A percentile compares a stretch with the other conserved stretches of the same genome.
These are phyloP conservation scores for Phyllosticta capitalensis DNA, from an alignment of 2,329 filamentous ascomycete genomes.

Conservation along the genomic window DNA sequence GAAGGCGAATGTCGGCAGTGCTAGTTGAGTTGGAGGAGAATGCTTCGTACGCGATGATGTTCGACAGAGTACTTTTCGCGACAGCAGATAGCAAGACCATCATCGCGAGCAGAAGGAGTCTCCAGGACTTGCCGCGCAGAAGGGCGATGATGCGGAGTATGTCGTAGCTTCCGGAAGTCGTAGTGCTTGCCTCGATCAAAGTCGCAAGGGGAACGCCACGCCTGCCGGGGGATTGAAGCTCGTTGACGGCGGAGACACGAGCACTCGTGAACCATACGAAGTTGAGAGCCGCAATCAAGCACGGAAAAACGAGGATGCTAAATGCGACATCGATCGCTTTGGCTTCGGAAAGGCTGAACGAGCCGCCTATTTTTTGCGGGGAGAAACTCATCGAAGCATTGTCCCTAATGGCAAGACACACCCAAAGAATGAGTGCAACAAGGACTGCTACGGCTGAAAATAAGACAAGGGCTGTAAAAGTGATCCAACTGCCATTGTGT, in stretches of 20 bases:
- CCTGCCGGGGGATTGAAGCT: neutral
- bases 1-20: neutral
- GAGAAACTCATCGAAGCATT: too few species aligned
- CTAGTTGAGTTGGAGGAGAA: neutral
- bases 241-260: conserved; percentile 14
- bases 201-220: conserved; percentile 4
- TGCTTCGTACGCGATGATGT: conserved; percentile 13
- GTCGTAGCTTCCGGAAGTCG: conserved; percentile 8
- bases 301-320: conserved; percentile 13
- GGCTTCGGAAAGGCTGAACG: conserved; percentile 12
- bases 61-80: conserved; percentile 9
- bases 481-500: too few species aligned
- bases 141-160: conserved; percentile 9
- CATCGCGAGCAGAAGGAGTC: conserved; percentile 1
- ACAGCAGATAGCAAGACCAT: conserved; percentile 9
- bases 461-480: too few species aligned
- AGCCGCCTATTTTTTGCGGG: conserved; percentile 13
- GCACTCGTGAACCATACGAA: conserved; percentile 14
- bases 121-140: conserved; percentile 2
- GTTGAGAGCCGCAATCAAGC: conserved; percentile 12
- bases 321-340: conserved; percentile 15
- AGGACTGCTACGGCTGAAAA: too few species aligned
- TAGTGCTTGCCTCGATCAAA: conserved; percentile 10
- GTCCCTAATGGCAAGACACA: too few species aligned
- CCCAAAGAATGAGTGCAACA: too few species aligned